Percentiles rank a stretch among this genome's conserved stretches.
phyloP scores from a whole-genome alignment of 371 early-diverging fungal genomes.

The Mucor racemosus region DNA sequence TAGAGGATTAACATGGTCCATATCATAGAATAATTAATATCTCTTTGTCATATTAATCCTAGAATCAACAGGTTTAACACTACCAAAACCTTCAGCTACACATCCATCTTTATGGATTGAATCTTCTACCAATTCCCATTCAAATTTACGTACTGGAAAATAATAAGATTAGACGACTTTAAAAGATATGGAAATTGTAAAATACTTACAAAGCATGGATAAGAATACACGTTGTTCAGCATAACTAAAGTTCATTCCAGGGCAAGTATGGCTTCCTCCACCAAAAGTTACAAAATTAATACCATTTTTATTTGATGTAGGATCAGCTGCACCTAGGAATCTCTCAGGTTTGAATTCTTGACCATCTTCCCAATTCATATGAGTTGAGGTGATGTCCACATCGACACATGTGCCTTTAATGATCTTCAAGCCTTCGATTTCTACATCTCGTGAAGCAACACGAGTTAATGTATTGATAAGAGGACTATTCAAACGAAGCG shows the following conservation, averaged over 20 bases:
- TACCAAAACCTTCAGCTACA: slow-evolving; percentile 2
- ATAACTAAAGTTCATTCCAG: slow-evolving; percentile 55
- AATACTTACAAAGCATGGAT: slow-evolving; percentile 40
- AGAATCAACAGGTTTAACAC: neutral
- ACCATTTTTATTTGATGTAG: slow-evolving; percentile 9
- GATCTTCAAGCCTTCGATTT: slow-evolving; percentile 39
- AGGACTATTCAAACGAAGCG: slow-evolving; percentile 46
- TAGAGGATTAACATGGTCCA: neutral
- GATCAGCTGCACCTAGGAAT: slow-evolving; percentile 23
- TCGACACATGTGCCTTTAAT: slow-evolving; percentile 43
- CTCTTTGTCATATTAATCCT: slow-evolving; percentile 12
- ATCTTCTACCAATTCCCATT: slow-evolving; percentile 20
- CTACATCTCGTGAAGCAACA: slow-evolving; percentile 36
- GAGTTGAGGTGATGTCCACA: slow-evolving; percentile 35
- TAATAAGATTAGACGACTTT: too few species aligned
- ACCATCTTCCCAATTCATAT: slow-evolving; percentile 29
- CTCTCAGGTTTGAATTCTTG: slow-evolving; percentile 30
- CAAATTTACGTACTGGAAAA: slow-evolving; percentile 26
- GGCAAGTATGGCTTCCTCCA: slow-evolving; percentile 51
- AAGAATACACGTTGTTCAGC: slow-evolving; percentile 52
- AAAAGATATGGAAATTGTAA: neutral
- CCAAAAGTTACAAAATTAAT: slow-evolving; percentile 55
- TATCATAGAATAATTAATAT: slow-evolving; percentile 4
- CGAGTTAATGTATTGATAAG: slow-evolving; percentile 19
- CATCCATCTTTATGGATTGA: slow-evolving; percentile 23